Evolutionary conservation across 139 green algal genomes (phyloP), one percentile per base, ranked within the genome.

Genomic region (Auxenochlorella pyrenoidosa): DNA sequence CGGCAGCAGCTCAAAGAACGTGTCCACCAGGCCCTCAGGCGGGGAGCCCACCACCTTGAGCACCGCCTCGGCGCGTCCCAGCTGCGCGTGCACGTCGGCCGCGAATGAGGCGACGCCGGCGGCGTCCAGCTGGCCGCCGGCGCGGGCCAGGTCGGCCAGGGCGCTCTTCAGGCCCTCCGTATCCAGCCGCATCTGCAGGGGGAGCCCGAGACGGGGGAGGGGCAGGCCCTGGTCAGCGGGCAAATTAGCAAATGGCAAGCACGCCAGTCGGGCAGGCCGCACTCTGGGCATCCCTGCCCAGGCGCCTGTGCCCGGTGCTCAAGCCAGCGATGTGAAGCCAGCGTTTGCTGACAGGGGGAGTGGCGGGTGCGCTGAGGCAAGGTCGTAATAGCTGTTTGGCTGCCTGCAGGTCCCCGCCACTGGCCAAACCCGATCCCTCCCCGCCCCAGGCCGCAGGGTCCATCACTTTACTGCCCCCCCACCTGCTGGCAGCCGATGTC

Each of bases 11-110:
- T 95, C 93, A 41, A 90, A 89, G 85, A 96, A 97, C 59, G 95
- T 95, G 84, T 97, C 92, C n/a, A 91, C 90, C 47, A 97, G 75
- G 44, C 79, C 92, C 65, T 97, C 94, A 1, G 84, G 70, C 36
- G 94, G 94, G 18, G 93, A 91, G n/a, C 95, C 89, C 58, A 96
- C 92, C 79, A 85, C 79, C 79, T 97, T 97, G n/a, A 97, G 90
- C 84, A 97, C 90, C n/a, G 91, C 90, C 89, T 97, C 95, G 3
- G 87, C 86, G 22, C 90, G 88, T 3, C 88, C 91, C 90, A 97
- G 91, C 88, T 96, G 92, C 30, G 90, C 83, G 38, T 47, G 59
- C 26, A 94, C 82, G 32, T 87, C 89, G 18, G 66, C 84, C 1
- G 43, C 65, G 60, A 94, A 92, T 10, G 82, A 44, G 12, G 86